Base-by-base conservation (phyloP, 306 rosid species). In the Neltuma alba region DNA sequence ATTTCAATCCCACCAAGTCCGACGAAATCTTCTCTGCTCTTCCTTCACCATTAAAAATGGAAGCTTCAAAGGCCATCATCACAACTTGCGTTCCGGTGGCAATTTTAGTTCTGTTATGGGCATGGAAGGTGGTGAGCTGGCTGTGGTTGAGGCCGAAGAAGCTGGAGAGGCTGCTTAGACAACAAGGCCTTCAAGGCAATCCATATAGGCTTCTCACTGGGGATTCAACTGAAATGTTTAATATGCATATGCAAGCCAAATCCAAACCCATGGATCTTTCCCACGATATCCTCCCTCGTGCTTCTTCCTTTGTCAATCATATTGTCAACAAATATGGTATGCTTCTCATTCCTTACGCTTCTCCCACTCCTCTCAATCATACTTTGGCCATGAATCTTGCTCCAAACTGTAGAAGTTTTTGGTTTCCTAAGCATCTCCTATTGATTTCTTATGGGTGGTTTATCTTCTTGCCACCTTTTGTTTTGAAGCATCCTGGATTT, bases 121-220 rank as follows among this genome's bases (percentile, higher is more conserved):
- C 36, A 34, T 88, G 91, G 89, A 83, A 41, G 36, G 74, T 62
- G 61, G 14, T 86, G 33, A 79, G 47, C 1, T 78, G 82, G 89
- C 52, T 83, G 11, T 88, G 91, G 89, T 15, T 88, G 14, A 70
- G 57, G 74, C 91, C 91, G 0, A 85, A 85, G 79, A 75, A 33
- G 57, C 64, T 83, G 13, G 91, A 88, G 67, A 78, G 20, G 45
- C 27, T 9, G 6, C 78, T 86, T 7, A 71, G 86, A 40, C 8
- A 68, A 57, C 86, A 88, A 79, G 86, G 91, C 4, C 58, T 83
- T 20, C 3, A 13, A 0, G 89, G 85, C 20, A 80, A 72, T 31
- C 55, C 88, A 10, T 88, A 88, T 28, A 66, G 60, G 36, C 7
- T 88, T 52, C 28, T 55, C 1, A n/a, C 5, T 28, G 89, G 91